Conservation (phyloP, 169 alveolate species). For the Amoebophrya sp. region DNA sequence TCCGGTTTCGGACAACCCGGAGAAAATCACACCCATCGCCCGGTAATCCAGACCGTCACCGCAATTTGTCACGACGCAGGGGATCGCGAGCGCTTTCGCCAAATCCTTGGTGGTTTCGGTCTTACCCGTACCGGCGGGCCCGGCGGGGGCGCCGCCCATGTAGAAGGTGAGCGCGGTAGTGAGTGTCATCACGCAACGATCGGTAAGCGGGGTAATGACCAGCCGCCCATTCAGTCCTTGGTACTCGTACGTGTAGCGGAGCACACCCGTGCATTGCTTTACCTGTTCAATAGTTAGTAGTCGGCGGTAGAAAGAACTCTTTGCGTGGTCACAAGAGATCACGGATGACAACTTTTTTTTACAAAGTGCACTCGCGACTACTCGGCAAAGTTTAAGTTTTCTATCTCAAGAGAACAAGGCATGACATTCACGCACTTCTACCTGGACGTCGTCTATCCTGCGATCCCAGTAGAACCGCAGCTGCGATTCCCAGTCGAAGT, state of each 20-base stretch:
- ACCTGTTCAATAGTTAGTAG: no score
- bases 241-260: constrained; percentile 85
- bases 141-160: constrained; percentile 39
- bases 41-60: constrained; percentile 81
- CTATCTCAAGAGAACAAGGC: no score
- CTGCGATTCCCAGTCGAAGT: constrained; percentile 92
- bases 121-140: constrained; percentile 86
- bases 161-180: constrained; percentile 56
- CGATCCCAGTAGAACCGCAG: constrained; percentile 86
- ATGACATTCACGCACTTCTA: not conserved
- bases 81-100: constrained; percentile 90
- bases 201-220: constrained; percentile 90
- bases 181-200: constrained; percentile 87
- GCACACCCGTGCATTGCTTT: constrained; percentile 77
- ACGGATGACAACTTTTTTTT: no score
- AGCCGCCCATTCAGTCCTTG: constrained; percentile 89
- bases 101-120: constrained; percentile 92
- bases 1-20: constrained; percentile 90
- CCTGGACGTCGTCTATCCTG: constrained; percentile 72
- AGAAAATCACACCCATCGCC: constrained; percentile 89
- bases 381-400: no score
- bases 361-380: no score
- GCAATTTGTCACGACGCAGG: constrained; percentile 91
- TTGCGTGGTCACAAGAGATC: no score
- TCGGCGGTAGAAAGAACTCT: no score